Evolutionary conservation across 805 yeast genomes (phyloP).

Genomic region (Metschnikowia lochheadii): DNA sequence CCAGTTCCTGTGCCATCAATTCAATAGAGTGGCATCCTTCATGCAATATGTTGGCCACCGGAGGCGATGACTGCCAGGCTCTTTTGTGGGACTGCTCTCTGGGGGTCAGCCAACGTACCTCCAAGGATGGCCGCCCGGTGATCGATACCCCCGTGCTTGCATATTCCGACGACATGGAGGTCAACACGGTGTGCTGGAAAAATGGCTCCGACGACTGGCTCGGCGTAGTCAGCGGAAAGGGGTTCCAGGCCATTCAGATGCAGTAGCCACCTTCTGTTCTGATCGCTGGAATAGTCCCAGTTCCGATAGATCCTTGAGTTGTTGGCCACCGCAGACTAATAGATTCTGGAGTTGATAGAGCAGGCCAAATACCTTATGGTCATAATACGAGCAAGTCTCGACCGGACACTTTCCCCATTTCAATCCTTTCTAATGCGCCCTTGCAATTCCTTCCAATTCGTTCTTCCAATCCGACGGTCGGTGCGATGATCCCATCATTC

Average conservation of each 20-base stretch:
- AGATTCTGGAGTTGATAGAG: too few species aligned
- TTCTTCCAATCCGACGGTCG: too few species aligned
- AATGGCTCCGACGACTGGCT: conserved; percentile 71
- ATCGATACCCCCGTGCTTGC: conserved; percentile 42
- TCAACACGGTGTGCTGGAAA: conserved; percentile 74
- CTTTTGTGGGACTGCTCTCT: conserved; percentile 59
- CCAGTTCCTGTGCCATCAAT: conserved; percentile 63
- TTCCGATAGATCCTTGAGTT: too few species aligned
- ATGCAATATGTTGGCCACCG: conserved; percentile 54
- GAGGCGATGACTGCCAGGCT: conserved; percentile 74
- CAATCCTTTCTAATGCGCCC: too few species aligned
- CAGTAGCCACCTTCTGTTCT: not conserved
- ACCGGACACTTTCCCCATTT: not conserved
- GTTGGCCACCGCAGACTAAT: too few species aligned
- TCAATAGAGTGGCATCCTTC: conserved; percentile 82
- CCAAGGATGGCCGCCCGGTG: conserved; percentile 13
- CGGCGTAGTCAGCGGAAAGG: conserved; percentile 67
- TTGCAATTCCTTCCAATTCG: too few species aligned
- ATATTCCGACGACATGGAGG: conserved; percentile 62
- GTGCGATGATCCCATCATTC: too few species aligned
- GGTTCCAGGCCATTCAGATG: conserved; percentile 57
- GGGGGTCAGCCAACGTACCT: conserved; percentile 10
- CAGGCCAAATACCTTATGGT: not conserved
- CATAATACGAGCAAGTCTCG: not conserved
- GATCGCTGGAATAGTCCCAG: too few species aligned